These are phyloP conservation scores for Rhodotorula sp. DNA, from an alignment of 1,284 basidiomycete genomes.

Conservation along the genomic window DNA sequence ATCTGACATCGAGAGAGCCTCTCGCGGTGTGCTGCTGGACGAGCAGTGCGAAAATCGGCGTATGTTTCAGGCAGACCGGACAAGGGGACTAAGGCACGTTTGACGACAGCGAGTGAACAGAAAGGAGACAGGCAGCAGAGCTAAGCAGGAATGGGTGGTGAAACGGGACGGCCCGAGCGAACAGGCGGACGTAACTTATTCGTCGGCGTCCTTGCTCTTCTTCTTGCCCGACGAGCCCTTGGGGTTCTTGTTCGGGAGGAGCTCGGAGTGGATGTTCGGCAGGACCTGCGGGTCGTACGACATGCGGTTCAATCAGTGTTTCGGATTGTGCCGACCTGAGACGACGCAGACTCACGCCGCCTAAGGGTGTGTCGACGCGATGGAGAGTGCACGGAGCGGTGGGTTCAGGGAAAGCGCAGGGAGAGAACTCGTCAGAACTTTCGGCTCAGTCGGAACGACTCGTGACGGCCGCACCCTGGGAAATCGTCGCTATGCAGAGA, in stretches of 20 bases:
- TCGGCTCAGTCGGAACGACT: constrained; percentile 44
- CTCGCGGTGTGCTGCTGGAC: too few relatives aligned
- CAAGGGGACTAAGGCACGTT: too few relatives aligned
- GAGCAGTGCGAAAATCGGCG: too few relatives aligned
- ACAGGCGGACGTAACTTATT: too few relatives aligned
- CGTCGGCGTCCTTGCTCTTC: neutral
- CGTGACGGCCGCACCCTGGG: constrained; percentile 78
- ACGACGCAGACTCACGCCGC: neutral
- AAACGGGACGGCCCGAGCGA: too few relatives aligned
- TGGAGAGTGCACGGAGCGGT: neutral
- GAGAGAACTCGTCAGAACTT: neutral
- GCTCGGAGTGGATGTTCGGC: constrained; percentile 37
- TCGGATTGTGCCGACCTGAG: fast-evolving
- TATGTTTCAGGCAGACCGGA: too few relatives aligned
- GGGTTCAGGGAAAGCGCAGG: neutral
- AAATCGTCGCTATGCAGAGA: constrained; percentile 66
- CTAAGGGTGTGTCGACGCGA: neutral
- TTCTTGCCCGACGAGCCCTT: neutral
- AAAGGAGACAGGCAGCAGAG: too few relatives aligned
- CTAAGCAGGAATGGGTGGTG: too few relatives aligned
- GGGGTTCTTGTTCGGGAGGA: constrained; percentile 6
- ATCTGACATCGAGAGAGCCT: too few relatives aligned
- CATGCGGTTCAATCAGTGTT: neutral
- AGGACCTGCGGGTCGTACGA: constrained; percentile 32
- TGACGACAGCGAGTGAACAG: too few relatives aligned